Evolutionary conservation across 306 rosid genomes (phyloP).

Genomic region (Prinsepia uniflora): DNA sequence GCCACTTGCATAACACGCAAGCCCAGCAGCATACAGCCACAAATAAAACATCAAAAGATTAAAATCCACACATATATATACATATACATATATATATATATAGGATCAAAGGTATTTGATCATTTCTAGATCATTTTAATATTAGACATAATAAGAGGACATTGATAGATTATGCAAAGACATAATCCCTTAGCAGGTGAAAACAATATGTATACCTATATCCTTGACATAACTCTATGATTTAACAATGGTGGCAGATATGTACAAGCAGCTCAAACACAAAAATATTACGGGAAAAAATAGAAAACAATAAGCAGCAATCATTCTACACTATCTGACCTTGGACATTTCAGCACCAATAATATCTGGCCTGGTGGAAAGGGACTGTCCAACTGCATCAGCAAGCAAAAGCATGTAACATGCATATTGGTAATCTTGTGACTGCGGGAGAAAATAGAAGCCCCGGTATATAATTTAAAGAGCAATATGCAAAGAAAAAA

Average conservation of each 20-base stretch:
- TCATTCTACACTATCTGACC: slow-evolving; percentile 45
- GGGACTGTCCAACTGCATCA: slow-evolving; percentile 97
- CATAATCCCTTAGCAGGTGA: neutral
- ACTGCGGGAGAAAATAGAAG: slow-evolving; percentile 38
- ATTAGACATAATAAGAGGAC: neutral
- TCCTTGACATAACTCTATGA: neutral
- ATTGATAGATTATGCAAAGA: neutral
- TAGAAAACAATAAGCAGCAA: neutral
- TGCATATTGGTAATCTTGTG: slow-evolving; percentile 42
- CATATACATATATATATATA: neutral
- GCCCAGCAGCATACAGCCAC: neutral
- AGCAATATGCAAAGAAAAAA: slow-evolving; percentile 11
- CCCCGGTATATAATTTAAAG: slow-evolving; percentile 24
- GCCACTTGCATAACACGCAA: neutral
- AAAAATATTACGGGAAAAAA: neutral
- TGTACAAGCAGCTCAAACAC: neutral
- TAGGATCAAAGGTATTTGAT: neutral
- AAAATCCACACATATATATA: neutral
- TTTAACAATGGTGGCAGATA: slow-evolving; percentile 8
- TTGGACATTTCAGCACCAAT: slow-evolving; percentile 88
- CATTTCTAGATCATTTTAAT: neutral
- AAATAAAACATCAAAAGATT: neutral
- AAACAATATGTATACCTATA: neutral
- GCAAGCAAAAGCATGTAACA: slow-evolving; percentile 58
- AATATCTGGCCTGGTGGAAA: slow-evolving; percentile 95